These are phyloP conservation scores for Podospora pseudopauciseta DNA, from an alignment of 495 filamentous ascomycete species.

Conservation along the genomic window DNA sequence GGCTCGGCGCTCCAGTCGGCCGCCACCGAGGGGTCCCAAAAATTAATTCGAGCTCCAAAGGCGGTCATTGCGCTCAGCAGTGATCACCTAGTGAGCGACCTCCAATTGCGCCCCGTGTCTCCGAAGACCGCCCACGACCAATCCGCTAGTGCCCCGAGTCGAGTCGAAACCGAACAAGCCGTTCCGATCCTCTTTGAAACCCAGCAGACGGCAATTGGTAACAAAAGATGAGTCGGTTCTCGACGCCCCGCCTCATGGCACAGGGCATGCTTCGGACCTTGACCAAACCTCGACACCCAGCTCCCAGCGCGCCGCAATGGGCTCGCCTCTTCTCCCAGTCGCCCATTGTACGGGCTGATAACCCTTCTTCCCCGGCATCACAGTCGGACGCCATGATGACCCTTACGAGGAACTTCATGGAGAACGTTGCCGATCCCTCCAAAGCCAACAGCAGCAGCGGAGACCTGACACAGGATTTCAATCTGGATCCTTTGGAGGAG, in stretches of 20 bases:
- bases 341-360: constrained; percentile 5
- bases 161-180: constrained; percentile 5
- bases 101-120: background rate
- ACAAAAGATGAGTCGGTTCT: constrained; percentile 41
- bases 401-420: background rate
- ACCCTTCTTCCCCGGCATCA: background rate
- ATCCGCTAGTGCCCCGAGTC: background rate
- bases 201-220: constrained; percentile 12
- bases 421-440: background rate
- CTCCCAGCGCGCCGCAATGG: constrained; percentile 31
- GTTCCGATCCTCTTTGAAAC: constrained; percentile 1
- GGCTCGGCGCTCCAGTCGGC: constrained; percentile 14
- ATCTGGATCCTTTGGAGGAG: constrained; percentile 10
- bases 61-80: constrained; percentile 7
- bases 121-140: background rate
- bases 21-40: constrained; percentile 3
- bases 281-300: constrained; percentile 24
- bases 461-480: constrained; percentile 17
- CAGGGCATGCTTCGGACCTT: constrained; percentile 33
- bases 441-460: constrained; percentile 13
- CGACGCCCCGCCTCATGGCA: constrained; percentile 45
- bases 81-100: background rate
- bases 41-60: background rate
- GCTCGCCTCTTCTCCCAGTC: constrained; percentile 45
- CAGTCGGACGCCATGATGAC: background rate